These are phyloP conservation scores for Sanguinoderma infundibulare DNA, from an alignment of 1,284 basidiomycete species.

Conservation along the genomic window DNA sequence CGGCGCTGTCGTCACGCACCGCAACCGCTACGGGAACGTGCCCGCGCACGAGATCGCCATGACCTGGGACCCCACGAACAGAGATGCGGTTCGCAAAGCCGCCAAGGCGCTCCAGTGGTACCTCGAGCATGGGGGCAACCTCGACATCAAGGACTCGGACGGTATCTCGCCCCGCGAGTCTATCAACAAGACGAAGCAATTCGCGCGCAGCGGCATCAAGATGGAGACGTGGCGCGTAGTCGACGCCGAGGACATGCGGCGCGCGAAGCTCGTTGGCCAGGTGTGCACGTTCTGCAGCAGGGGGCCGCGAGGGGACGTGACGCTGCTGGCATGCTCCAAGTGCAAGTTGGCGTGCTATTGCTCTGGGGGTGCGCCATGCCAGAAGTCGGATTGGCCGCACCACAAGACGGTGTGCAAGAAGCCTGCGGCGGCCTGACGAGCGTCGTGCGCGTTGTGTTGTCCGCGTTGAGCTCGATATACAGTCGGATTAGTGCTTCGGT, in stretches of 20 bases:
- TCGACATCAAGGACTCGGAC: constrained; percentile 47
- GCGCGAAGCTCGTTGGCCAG: constrained; percentile 29
- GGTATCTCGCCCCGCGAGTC: constrained; percentile 31
- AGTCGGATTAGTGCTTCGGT: too few relatives aligned
- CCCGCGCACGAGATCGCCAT: constrained; percentile 44
- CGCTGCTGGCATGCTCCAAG: constrained; percentile 32
- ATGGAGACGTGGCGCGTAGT: constrained; percentile 30
- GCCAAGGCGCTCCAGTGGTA: constrained; percentile 41
- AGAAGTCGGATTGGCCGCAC: constrained; percentile 41
- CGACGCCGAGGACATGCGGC: constrained; percentile 38
- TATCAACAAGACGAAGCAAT: constrained; percentile 19
- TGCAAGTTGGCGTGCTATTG: constrained; percentile 40
- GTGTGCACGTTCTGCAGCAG: constrained; percentile 43
- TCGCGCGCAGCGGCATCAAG: constrained; percentile 16
- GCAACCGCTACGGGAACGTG: constrained; percentile 45
- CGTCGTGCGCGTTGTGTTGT: too few relatives aligned
- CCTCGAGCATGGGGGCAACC: constrained; percentile 46
- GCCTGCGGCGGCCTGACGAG: too few relatives aligned
- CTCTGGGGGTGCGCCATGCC: constrained; percentile 34
- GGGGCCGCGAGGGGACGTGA: constrained; percentile 31
- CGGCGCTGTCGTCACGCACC: constrained; percentile 43
- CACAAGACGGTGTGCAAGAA: constrained; percentile 37
- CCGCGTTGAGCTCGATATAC: too few relatives aligned
- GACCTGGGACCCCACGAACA: constrained; percentile 35
- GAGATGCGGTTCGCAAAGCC: constrained; percentile 28